Conservation (phyloP, 2,329 filamentous ascomycete genomes). For the Sporothrix curviconia region DNA sequence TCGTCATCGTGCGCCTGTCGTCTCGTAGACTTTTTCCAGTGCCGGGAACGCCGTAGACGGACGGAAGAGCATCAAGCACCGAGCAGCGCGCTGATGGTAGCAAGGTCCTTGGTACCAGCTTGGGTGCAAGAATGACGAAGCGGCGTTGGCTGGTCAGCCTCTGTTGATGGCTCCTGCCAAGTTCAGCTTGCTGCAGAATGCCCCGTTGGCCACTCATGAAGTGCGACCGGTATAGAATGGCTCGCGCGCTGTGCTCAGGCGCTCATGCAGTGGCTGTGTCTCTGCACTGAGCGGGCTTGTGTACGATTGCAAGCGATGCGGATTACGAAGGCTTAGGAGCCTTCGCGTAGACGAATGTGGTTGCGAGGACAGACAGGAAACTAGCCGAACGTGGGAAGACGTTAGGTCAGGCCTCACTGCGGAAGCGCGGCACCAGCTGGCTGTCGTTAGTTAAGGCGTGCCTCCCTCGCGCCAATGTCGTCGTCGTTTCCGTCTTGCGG, state of each 20-base stretch:
- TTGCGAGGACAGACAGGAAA: too few relatives aligned
- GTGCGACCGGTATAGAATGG: too few relatives aligned
- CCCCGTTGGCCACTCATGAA: neutral
- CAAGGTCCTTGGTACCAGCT: constrained; percentile 7
- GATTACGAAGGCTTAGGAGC: too few relatives aligned
- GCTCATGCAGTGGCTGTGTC: constrained; percentile 3
- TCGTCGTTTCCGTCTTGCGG: neutral
- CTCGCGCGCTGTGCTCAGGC: too few relatives aligned
- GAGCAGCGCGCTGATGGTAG: constrained; percentile 7
- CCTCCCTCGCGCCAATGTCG: neutral
- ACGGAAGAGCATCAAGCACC: constrained; percentile 4
- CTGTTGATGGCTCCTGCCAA: too few relatives aligned
- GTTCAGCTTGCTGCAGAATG: too few relatives aligned
- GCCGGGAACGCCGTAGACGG: constrained; percentile 7
- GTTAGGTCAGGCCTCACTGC: too few relatives aligned
- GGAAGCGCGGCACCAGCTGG: too few relatives aligned
- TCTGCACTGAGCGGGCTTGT: constrained; percentile 2
- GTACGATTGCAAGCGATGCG: constrained; percentile 8
- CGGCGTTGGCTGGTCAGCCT: neutral
- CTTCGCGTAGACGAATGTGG: constrained; percentile 1
- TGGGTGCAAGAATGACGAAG: neutral
- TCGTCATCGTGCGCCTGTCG: too few relatives aligned
- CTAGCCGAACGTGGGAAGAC: too few relatives aligned
- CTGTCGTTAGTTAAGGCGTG: too few relatives aligned
- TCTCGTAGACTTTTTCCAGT: neutral